Conservation (phyloP, 2,329 filamentous ascomycete species). For the Sclerotinia minor region DNA sequence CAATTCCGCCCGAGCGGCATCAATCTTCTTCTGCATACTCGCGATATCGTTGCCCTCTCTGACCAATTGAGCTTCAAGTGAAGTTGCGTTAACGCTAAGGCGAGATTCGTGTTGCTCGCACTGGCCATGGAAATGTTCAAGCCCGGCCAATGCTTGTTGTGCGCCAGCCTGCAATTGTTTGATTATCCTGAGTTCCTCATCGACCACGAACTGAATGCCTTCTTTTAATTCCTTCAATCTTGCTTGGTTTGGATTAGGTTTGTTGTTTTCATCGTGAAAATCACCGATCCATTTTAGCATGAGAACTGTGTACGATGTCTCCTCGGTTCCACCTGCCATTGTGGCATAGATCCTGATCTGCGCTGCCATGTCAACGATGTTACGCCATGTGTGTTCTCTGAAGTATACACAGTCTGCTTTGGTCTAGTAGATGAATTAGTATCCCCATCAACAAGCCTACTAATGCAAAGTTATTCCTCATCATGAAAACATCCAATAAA, state of each 20-base stretch:
- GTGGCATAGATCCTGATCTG: constrained; percentile 14
- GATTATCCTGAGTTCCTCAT: constrained; percentile 11
- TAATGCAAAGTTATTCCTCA: neutral
- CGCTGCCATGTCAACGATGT: constrained; percentile 1
- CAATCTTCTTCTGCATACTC: constrained; percentile 11
- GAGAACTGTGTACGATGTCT: constrained; percentile 8
- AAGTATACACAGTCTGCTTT: constrained; percentile 13
- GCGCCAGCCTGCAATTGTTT: constrained; percentile 3
- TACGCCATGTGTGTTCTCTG: constrained; percentile 7
- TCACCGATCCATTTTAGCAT: constrained; percentile 12
- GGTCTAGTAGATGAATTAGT: neutral
- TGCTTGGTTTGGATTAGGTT: neutral
- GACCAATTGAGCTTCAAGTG: neutral
- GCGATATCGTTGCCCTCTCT: constrained; percentile 5
- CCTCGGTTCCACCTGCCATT: constrained; percentile 9
- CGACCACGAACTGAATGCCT: neutral
- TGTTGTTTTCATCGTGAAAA: constrained; percentile 3
- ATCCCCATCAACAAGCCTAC: neutral
- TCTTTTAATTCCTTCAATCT: constrained; percentile 2
- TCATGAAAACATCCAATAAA: neutral
- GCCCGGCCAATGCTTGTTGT: neutral
- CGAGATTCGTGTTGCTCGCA: neutral
- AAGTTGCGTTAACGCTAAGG: neutral
- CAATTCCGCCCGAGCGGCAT: neutral
- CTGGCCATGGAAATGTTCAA: neutral